Evolutionary conservation across 1,139 yeast species (phyloP).

Genomic region (Taiozyma sp.): DNA sequence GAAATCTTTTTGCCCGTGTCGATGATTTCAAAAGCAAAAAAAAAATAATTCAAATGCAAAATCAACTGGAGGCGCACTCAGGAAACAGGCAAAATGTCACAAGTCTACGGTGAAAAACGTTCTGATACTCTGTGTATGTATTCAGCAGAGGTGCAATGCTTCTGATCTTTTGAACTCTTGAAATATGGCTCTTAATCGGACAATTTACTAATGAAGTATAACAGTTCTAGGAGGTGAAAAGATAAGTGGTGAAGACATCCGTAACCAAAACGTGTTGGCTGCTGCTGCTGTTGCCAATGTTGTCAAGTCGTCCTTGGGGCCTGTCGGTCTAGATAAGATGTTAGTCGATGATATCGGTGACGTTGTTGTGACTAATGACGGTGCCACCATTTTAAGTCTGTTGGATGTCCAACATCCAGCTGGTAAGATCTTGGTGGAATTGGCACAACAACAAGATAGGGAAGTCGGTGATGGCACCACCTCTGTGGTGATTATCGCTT

Average conservation of each 20-base stretch:
- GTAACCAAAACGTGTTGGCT: constrained; percentile 94
- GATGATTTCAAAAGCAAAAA: constrained; percentile 1
- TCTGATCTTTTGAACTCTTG: neutral
- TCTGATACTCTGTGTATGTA: constrained; percentile 74
- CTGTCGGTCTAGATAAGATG: constrained; percentile 98
- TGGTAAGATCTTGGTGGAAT: constrained; percentile 91
- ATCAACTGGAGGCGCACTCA: neutral
- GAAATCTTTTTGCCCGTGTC: neutral
- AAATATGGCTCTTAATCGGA: neutral
- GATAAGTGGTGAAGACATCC: constrained; percentile 91
- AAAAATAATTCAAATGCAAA: neutral
- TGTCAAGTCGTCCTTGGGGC: constrained; percentile 94
- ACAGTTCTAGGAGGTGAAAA: constrained; percentile 90
- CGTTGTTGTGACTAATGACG: constrained; percentile 97
- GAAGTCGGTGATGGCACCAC: constrained; percentile 99
- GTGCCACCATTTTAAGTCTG: constrained; percentile 89
- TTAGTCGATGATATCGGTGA: constrained; percentile 98
- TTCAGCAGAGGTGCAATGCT: neutral
- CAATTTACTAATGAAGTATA: constrained; percentile 8
- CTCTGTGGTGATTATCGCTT: constrained; percentile 93
- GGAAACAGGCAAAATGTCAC: constrained; percentile 36
- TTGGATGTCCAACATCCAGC: constrained; percentile 99
- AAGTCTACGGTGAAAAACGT: constrained; percentile 63
- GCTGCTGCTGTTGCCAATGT: constrained; percentile 97
- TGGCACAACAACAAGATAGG: constrained; percentile 98